Percentiles rank a stretch among this genome's conserved stretches.
Evolutionary conservation across 1,284 basidiomycete genomes (phyloP).

Genomic region (Tilletia walkeri): DNA sequence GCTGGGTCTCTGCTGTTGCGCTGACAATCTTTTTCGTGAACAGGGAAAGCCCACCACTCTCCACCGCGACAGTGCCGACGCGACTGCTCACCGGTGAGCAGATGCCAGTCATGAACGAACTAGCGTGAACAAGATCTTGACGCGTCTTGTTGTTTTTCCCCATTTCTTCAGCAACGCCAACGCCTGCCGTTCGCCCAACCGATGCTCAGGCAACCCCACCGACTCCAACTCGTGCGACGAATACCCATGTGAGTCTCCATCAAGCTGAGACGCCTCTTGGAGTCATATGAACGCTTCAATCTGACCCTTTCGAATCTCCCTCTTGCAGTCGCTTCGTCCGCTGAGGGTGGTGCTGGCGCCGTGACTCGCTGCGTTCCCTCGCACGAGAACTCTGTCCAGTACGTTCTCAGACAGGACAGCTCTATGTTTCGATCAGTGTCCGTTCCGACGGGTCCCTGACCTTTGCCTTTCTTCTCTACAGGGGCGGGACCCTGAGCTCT

Average conservation of each 20-base stretch:
- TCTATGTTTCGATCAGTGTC: neutral
- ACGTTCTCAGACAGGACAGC: neutral
- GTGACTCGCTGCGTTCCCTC: constrained; percentile 36
- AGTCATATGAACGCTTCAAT: too few species aligned
- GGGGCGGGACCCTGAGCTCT: constrained; percentile 30
- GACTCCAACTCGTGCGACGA: constrained; percentile 39
- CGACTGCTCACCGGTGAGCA: constrained; percentile 25
- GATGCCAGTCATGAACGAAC: too few species aligned
- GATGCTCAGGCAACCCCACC: constrained; percentile 29
- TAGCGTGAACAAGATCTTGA: too few species aligned
- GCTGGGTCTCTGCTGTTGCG: too few species aligned
- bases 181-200: constrained; percentile 38
- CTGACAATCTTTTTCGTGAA: too few species aligned
- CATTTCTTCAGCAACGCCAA: constrained; percentile 24
- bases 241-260: constrained; percentile 26
- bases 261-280: too few species aligned
- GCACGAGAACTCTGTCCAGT: constrained; percentile 36
- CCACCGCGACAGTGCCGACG: constrained; percentile 35
- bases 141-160: too few species aligned
- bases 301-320: neutral
- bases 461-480: neutral
- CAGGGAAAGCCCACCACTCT: constrained; percentile 34
- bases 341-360: constrained; percentile 36
- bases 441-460: neutral
- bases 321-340: constrained; percentile 28